Evolutionary conservation across 805 yeast genomes (phyloP).

Genomic region (Peterozyma toletana): DNA sequence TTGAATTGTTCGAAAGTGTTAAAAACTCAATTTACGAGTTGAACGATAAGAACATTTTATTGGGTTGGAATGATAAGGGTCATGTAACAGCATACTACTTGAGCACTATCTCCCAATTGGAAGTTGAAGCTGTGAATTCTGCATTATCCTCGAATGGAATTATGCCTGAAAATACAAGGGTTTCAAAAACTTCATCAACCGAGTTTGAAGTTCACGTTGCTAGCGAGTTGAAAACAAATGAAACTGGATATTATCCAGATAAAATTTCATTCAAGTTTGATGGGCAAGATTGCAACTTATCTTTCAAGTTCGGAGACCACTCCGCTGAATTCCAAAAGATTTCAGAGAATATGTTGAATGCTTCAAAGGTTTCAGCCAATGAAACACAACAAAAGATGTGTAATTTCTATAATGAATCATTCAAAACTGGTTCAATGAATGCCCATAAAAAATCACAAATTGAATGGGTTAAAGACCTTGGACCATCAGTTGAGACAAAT

Average conservation of each 20-base stretch:
- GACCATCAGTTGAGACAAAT: constrained; percentile 74
- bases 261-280: constrained; percentile 28
- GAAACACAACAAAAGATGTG: constrained; percentile 65
- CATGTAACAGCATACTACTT: constrained; percentile 72
- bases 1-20: constrained; percentile 33
- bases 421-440: constrained; percentile 74
- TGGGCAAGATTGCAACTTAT: constrained; percentile 32
- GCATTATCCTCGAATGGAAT: constrained; percentile 57
- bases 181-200: constrained; percentile 43
- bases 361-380: constrained; percentile 62
- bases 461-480: constrained; percentile 81
- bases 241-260: constrained; percentile 45
- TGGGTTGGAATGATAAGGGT: constrained; percentile 77
- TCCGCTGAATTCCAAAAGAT: constrained; percentile 54
- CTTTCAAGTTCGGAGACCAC: constrained; percentile 75
- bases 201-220: constrained; percentile 63
- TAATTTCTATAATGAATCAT: constrained; percentile 58
- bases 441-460: constrained; percentile 82
- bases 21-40: constrained; percentile 42
- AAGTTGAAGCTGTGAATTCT: constrained; percentile 59
- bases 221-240: constrained; percentile 44
- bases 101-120: constrained; percentile 44
- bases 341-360: constrained; percentile 46
- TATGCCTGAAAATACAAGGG: constrained; percentile 76
- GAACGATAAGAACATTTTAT: constrained; percentile 39